These are phyloP conservation scores for Aspergillus neotritici DNA, from an alignment of 2,329 filamentous ascomycete species.

Conservation along the genomic window DNA sequence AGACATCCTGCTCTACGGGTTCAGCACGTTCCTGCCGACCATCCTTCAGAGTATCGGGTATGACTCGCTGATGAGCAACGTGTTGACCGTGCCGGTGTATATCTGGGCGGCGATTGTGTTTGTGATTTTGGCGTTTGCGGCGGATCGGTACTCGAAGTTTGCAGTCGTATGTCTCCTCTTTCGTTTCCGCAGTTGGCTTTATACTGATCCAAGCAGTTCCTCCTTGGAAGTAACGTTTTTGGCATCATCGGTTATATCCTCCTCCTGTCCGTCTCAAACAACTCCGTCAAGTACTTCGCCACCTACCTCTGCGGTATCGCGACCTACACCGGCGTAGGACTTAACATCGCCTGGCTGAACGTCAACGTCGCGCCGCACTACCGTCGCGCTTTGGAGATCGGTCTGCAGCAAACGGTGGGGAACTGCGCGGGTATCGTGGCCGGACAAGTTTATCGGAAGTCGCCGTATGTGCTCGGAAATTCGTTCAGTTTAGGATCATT, in stretches of 20 bases:
- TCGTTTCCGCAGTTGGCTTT: not conserved
- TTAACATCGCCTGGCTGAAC: conserved; percentile 45
- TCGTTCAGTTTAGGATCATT: conserved; percentile 34
- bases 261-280: conserved; percentile 44
- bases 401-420: conserved; percentile 44
- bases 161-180: conserved; percentile 18
- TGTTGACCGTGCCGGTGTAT: conserved; percentile 55
- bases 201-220: conserved; percentile 22
- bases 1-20: conserved; percentile 52
- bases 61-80: conserved; percentile 47
- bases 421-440: conserved; percentile 47
- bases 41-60: conserved; percentile 52
- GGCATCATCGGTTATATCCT: conserved; percentile 48
- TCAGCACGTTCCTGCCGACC: conserved; percentile 53
- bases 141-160: conserved; percentile 38
- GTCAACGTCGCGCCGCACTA: conserved; percentile 47
- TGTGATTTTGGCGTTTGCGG: conserved; percentile 42
- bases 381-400: conserved; percentile 44
- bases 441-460: conserved; percentile 41
- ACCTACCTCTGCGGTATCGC: conserved; percentile 46
- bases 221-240: conserved; percentile 37
- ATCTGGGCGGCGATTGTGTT: conserved; percentile 46
- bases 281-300: conserved; percentile 48
- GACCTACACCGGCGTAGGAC: conserved; percentile 46
- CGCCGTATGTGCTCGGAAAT: conserved; percentile 34